Evolutionary conservation across 129 eudicot genomes (phyloP).

Genomic region (Arctium minus): DNA sequence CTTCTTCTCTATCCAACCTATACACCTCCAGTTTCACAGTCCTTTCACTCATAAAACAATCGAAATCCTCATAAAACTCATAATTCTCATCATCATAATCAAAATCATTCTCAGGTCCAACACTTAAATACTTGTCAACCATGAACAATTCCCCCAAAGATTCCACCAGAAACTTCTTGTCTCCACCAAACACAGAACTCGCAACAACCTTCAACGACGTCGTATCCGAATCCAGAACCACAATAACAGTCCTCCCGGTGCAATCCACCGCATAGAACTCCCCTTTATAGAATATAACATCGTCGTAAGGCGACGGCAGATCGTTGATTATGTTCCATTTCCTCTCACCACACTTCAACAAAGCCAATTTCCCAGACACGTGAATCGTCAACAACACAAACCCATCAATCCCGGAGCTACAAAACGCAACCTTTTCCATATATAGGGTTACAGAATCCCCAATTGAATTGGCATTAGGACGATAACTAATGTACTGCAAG

Average conservation of each 20-base stretch:
- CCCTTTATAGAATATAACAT: conserved; percentile 51
- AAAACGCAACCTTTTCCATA: conserved; percentile 78
- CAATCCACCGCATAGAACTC: conserved; percentile 68
- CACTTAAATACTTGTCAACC: conserved; percentile 72
- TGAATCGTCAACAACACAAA: conserved; percentile 71
- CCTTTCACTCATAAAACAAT: conserved; percentile 73
- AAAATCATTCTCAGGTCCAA: conserved; percentile 61
- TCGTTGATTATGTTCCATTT: conserved; percentile 66
- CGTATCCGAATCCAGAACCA: conserved; percentile 20
- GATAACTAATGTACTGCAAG: conserved; percentile 57
- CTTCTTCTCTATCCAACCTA: conserved; percentile 46
- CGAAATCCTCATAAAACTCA: conserved; percentile 78
- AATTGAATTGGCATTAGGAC: conserved; percentile 65
- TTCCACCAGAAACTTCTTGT: conserved; percentile 75
- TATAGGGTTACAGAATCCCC: conserved; percentile 64
- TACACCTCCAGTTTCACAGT: conserved; percentile 74
- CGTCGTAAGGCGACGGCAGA: conserved; percentile 69
- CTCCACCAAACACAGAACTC: conserved; percentile 69
- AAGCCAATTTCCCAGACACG: conserved; percentile 67
- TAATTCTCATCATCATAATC: conserved; percentile 51
- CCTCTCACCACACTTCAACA: conserved; percentile 51
- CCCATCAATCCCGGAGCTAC: conserved; percentile 24
- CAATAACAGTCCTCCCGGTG: conserved; percentile 53
- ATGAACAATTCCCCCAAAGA: conserved; percentile 52
- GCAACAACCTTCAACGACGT: conserved; percentile 40